A percentile compares a stretch with the other conserved stretches of the same genome.
Evolutionary conservation across 768 basidiomycete species (phyloP).

Genomic region (Boletus rubropictus): DNA sequence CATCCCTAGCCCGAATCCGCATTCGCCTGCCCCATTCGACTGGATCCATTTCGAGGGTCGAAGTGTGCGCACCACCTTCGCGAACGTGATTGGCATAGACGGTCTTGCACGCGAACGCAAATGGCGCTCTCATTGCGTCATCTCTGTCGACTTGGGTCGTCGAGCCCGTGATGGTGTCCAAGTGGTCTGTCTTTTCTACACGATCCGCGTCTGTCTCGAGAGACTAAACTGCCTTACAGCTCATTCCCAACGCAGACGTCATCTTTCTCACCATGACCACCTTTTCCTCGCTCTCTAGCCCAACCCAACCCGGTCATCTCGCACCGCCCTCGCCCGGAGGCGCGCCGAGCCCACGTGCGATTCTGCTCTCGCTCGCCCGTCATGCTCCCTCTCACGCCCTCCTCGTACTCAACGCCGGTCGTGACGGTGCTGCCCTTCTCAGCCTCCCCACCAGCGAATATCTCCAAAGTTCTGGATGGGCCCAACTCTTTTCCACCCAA

Average conservation of each 20-base stretch:
- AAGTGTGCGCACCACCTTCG: slow-evolving; percentile 71
- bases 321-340: slow-evolving; percentile 41
- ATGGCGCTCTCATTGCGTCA: slow-evolving; percentile 77
- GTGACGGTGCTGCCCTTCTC: slow-evolving; percentile 73
- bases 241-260: slow-evolving; percentile 78
- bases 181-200: slow-evolving; percentile 47
- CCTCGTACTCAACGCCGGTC: slow-evolving; percentile 77
- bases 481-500: slow-evolving; percentile 15
- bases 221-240: slow-evolving; percentile 34
- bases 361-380: slow-evolving; percentile 66
- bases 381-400: slow-evolving; percentile 68
- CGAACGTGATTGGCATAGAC: slow-evolving; percentile 73
- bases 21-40: slow-evolving; percentile 74
- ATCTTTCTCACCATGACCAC: slow-evolving; percentile 52
- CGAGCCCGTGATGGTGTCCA: slow-evolving; percentile 72
- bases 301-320: background rate
- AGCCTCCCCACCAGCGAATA: slow-evolving; percentile 81
- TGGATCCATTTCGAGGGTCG: slow-evolving; percentile 86
- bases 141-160: slow-evolving; percentile 74
- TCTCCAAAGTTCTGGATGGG: slow-evolving; percentile 81
- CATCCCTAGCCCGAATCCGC: slow-evolving; percentile 37
- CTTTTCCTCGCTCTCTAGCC: slow-evolving; percentile 13
- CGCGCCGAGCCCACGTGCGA: slow-evolving; percentile 60
- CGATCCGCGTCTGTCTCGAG: background rate
- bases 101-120: slow-evolving; percentile 77